These are phyloP conservation scores for Ceratocystis albifundus DNA, from an alignment of 2,329 filamentous ascomycete genomes.

Conservation along the genomic window DNA sequence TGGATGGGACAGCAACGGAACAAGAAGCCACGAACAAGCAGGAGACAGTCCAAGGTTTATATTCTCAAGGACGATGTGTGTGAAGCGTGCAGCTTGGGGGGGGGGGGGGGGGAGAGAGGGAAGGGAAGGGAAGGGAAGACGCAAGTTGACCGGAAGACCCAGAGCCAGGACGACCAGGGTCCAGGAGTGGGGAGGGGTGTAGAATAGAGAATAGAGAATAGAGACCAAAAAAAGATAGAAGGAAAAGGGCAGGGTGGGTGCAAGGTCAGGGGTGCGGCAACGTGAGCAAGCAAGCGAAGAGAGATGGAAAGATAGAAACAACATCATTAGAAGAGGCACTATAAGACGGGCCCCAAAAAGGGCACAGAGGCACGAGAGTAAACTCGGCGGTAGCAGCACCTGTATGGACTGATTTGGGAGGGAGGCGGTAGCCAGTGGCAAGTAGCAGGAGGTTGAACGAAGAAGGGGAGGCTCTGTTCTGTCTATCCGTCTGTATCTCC, in stretches of 20 bases:
- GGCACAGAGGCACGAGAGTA: not conserved
- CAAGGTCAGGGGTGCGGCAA: not conserved
- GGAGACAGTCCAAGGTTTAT: slow-evolving; percentile 21
- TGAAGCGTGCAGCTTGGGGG: not conserved
- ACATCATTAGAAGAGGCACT: not conserved
- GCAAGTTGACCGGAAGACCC: not conserved
- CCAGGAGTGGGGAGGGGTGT: not conserved
- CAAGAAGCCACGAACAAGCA: slow-evolving; percentile 13
- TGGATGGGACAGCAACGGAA: slow-evolving; percentile 15
- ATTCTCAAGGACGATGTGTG: slow-evolving; percentile 17
- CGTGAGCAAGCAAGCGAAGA: not conserved
- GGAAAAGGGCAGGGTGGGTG: not conserved
- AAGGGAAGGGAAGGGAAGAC: too few species aligned
- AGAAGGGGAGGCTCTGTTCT: not conserved
- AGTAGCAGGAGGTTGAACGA: not conserved
- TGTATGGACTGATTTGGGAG: not conserved
- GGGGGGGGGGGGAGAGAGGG: too few species aligned
- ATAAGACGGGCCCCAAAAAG: not conserved
- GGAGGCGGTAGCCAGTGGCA: not conserved
- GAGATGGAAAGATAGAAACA: not conserved
- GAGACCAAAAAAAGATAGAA: slow-evolving; percentile 4
- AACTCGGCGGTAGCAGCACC: not conserved
- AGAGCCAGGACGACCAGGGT: not conserved
- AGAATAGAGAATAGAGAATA: not conserved
- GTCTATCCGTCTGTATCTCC: too few species aligned